phyloP scores from a whole-genome alignment of 345 rosid species.

The Eucalyptus rudis region DNA sequence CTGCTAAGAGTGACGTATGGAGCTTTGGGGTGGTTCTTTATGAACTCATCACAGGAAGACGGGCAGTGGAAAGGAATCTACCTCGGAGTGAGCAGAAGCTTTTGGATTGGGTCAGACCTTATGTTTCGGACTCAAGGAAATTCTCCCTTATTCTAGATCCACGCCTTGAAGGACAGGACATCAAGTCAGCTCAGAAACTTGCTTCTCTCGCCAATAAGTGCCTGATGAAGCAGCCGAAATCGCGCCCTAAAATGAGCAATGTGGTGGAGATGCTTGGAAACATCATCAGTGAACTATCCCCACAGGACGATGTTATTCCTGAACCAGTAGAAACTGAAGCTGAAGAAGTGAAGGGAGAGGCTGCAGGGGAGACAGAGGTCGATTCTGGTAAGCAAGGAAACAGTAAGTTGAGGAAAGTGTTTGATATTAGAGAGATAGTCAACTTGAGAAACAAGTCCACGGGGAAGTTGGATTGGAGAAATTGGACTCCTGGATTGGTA shows the following conservation, averaged over 20 bases:
- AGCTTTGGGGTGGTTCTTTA: constrained; percentile 95
- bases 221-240: constrained; percentile 62
- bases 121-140: constrained; percentile 68
- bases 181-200: constrained; percentile 73
- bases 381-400: constrained; percentile 38
- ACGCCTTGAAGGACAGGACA: constrained; percentile 54
- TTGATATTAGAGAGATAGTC: constrained; percentile 53
- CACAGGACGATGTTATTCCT: constrained; percentile 8
- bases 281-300: constrained; percentile 37
- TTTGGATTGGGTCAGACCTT: constrained; percentile 89
- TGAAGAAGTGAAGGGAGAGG: background rate
- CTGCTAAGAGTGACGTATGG: constrained; percentile 97
- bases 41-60: constrained; percentile 88
- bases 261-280: constrained; percentile 56
- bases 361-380: constrained; percentile 16
- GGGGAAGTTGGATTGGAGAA: constrained; percentile 87
- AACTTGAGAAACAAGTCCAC: constrained; percentile 71
- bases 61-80: constrained; percentile 68
- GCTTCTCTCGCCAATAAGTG: constrained; percentile 83
- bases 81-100: constrained; percentile 92
- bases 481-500: constrained; percentile 80
- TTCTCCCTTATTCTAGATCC: constrained; percentile 75
- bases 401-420: constrained; percentile 42
- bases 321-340: background rate
- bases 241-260: constrained; percentile 90